Evolutionary conservation across 345 rosid genomes (phyloP), one percentile per base, ranked within the genome.

Genomic region (Hevea brasiliensis): DNA sequence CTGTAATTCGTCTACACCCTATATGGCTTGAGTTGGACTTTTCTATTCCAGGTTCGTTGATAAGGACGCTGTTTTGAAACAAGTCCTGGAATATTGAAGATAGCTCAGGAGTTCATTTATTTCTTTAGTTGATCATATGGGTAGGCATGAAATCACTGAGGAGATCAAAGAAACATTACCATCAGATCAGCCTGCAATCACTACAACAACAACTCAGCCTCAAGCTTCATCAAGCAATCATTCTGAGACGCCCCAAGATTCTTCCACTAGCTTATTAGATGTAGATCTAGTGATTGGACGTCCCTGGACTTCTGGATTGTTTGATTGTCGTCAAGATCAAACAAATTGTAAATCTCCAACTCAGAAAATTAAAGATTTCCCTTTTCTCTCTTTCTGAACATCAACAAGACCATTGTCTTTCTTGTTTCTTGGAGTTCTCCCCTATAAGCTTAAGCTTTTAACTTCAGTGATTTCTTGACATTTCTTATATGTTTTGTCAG

Each of bases 271-370:
- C 51, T 70, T 42, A 7, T 44, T 40, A n/a, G 75, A 58, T 57
- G 76, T 72, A 66, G 72, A 74, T 51, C 56, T 74, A 47, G 61
- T 61, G 23, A 51, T 77, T 65, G 86, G 85, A 32, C 72, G 15
- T 65, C 82, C 88, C 26, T 87, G 88, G 88, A 65, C 75, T 2
- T 79, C 81, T 11, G 79, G 81, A 56, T 81, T 87, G 80, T 84
- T 81, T 47, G 81, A 84, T 61, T 87, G 87, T 55, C 80, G 62
- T 0, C 56, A 77, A 59, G 73, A 87, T 74, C 80, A 67, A 65
- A 74, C 61, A 73, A 87, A 83, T 51, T 88, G 90, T 81, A 75
- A 76, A 20, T 21, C 4, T 15, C 1, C 45, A 14, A 12, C 6
- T 37, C 13, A 8, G 7, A 18, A 47, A 47, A 12, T 47, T 47